Evolutionary conservation across 1,284 basidiomycete genomes (phyloP).

Genomic region (Coniophora puteana): DNA sequence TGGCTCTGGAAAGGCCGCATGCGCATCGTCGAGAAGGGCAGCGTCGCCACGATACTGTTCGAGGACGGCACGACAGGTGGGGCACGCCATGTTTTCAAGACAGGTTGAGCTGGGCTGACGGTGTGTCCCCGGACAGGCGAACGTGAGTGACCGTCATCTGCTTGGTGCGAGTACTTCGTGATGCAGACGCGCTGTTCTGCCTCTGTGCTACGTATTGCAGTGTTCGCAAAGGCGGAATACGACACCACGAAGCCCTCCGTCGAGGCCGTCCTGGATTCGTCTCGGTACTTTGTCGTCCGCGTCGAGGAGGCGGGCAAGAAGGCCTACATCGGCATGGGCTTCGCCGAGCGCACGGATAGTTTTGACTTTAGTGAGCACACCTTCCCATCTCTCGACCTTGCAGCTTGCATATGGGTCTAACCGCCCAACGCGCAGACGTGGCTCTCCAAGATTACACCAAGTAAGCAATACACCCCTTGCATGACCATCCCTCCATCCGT

Average conservation of each 20-base stretch:
- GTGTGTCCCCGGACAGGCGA: constrained; percentile 44
- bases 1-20: constrained; percentile 92
- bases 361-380: constrained; percentile 84
- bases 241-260: constrained; percentile 79
- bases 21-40: constrained; percentile 73
- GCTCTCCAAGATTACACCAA: constrained; percentile 95
- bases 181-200: constrained; percentile 8
- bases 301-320: constrained; percentile 86
- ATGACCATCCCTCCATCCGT: background rate
- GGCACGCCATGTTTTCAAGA: constrained; percentile 17
- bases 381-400: background rate
- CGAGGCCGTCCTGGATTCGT: constrained; percentile 94
- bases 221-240: constrained; percentile 93
- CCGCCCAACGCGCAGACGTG: constrained; percentile 55
- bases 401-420: constrained; percentile 7
- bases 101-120: no score
- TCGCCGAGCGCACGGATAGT: constrained; percentile 85
- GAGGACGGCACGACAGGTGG: constrained; percentile 76
- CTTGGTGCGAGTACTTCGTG: constrained; percentile 9
- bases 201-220: constrained; percentile 34
- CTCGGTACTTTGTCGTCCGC: constrained; percentile 92
- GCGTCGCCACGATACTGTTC: constrained; percentile 59
- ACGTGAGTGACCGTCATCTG: constrained; percentile 38
- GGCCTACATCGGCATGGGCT: constrained; percentile 94
- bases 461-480: constrained; percentile 38